Evolutionary conservation across 495 filamentous ascomycete species (phyloP), one percentile per base, ranked within the genome.

Genomic region (Articulospora tetracladia): DNA sequence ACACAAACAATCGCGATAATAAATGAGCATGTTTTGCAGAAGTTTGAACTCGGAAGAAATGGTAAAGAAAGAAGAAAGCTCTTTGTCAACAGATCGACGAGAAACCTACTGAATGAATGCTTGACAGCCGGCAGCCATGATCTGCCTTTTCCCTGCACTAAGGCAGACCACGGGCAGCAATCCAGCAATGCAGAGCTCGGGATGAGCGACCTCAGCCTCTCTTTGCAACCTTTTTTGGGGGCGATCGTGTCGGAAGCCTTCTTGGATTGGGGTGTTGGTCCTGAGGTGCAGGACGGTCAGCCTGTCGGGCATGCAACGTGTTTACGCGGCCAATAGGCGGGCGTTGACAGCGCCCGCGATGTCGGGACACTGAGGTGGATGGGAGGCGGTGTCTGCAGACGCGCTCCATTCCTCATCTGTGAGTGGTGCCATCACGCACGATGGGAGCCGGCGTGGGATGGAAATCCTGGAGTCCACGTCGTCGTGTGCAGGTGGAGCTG

Each of bases 31-130:
- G 2, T 24, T 25, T 25, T 27, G 6, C 11, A 24, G 6, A n/a
- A 44, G 25, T 24, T 24, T 24, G 25, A 25, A 6, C 19, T 26
- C 53, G 24, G 28, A 44, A 44, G 3, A 25, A 20, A 44, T 8
- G 34, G 34, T 44, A 32, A 22, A 23, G 53, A 24, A 44, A 44
- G 34, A 56, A 56, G 19, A 54, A 54, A 20, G 28, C 25, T 34
- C 28, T 32, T 53, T 19, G 58, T 61, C 58, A 61, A 61, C 25
- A 55, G 58, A 61, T 61, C 58, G 51, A 61, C 58, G 36, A 54
- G 23, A 54, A 28, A 13, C 24, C 24, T 55, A 55, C 58, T 27
- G n/a, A 24, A 47, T 57, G 39, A 49, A 57, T 53, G 53, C n/a
- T 23, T 53, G 19, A 44, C n/a, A 55, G 12, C 53, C 3, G 30